Base-by-base conservation (phyloP, 768 basidiomycete genomes). In the Lyophyllum shimeji region DNA sequence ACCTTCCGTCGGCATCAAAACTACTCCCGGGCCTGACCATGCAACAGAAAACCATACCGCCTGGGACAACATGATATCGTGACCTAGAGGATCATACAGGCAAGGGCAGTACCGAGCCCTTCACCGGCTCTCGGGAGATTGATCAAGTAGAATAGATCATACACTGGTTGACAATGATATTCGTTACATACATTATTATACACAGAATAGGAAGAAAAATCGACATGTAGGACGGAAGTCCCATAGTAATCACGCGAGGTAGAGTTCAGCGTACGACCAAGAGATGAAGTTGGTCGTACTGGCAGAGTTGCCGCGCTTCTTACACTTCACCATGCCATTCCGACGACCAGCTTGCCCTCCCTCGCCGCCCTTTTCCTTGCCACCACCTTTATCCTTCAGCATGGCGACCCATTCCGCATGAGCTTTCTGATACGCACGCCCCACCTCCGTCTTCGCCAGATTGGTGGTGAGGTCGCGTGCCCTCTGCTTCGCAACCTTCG, bases 371-470 rank as follows among this genome's bases (percentile, higher is more conserved):
- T 59, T 65, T 49, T 65, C 68, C n/a, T n/a, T n/a, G n/a, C n/a
- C 56, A 9, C 43, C 46, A 37, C 54, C 54, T 12, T 59, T 65
- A 48, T 65, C 68, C 53, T 59, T 64, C 50, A 69, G 20, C 58
- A 62, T 64, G 29, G 62, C 60, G 9, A 62, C 56, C 71, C 72
- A 72, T 12, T 72, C 67, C 17, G 65, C 68, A 50, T 71, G 74
- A 20, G 63, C 66, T 52, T 67, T 66, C 60, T 63, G 65, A 64
- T 74, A 71, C 12, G 66, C 54, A 43, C 63, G 62, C 69, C 71
- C 71, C 1, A 67, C 60, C 13, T 69, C 70, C n/a, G 65, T 69
- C 33, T 71, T 67, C 37, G 72, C 62, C 13, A 79, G 55, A 50
- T 57, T 45, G 25, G 77, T 42, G 50, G 60, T 55, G 56, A 84